Conservation (phyloP, 805 yeast species). For the Yarrowia sp. region DNA sequence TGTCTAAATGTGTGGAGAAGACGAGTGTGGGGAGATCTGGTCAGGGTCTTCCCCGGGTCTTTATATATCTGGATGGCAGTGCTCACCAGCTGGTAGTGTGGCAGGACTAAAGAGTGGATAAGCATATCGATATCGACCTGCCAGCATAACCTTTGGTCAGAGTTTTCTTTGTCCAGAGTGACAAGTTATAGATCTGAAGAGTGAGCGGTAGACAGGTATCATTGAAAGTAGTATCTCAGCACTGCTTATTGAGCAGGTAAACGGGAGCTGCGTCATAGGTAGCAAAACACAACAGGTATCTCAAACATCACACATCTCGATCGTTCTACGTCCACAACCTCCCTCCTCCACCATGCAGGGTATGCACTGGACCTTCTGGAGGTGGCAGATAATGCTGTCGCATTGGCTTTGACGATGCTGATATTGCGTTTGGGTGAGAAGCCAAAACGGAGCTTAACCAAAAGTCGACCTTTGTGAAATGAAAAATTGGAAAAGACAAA, state of each 20-base stretch:
- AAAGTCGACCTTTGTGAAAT: neutral
- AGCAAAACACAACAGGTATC: too few species aligned
- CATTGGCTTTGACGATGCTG: too few species aligned
- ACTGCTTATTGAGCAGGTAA: too few species aligned
- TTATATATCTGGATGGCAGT: conserved; percentile 15
- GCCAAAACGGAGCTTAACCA: conserved; percentile 2
- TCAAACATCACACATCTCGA: too few species aligned
- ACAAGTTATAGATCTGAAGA: neutral
- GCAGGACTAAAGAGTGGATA: conserved; percentile 22
- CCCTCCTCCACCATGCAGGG: conserved; percentile 16
- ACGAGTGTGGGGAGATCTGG: neutral
- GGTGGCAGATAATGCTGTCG: neutral
- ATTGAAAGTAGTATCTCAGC: too few species aligned
- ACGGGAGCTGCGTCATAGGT: too few species aligned
- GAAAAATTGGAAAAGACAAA: neutral
- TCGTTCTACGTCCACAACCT: neutral
- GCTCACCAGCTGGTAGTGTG: conserved; percentile 1
- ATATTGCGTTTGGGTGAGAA: neutral
- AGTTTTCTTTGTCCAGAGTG: neutral
- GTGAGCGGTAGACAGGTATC: neutral
- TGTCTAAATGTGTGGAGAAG: neutral
- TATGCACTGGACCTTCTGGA: neutral
- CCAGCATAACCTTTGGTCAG: neutral
- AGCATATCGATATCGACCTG: conserved; percentile 27
- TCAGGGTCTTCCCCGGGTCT: neutral